Base-by-base conservation (phyloP, 441 rosid species). In the Codiaeum variegatum region DNA sequence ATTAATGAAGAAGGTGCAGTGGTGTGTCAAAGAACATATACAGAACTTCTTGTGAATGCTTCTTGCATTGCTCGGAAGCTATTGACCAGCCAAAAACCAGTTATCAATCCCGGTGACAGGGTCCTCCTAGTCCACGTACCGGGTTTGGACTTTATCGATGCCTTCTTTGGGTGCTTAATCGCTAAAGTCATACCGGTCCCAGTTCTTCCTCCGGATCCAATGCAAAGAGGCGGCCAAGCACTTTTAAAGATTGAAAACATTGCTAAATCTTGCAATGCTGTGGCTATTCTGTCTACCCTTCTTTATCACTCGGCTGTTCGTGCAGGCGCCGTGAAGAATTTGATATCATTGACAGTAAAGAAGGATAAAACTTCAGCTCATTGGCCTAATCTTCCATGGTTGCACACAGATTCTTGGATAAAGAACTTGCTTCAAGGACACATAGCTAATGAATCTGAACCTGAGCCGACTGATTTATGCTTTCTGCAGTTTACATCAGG, bases 401-500 rank as follows among this genome's bases (percentile, higher is more conserved):
- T 86, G 61, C 83, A 88, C 73, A 88, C 92, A 2, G 92, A 88
- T 82, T 82, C 91, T 65, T 86, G 92, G 92, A 75, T 81, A 59
- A 86, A 86, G 74, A 80, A 81, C 74, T 59, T 55, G 71, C 47
- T 40, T 63, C 69, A 64, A 54, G 71, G 29, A 63, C 72, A 62
- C 18, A 46, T 29, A 21, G 63, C 42, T 61, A 21, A 60, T 66
- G 56, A 72, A 11, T 42, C 76, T 52, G 92, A 84, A 62, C 73
- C 90, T 62, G 76, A 70, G 44, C 82, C 84, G 0, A 76, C 76
- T 67, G 91, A 90, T 76, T 71, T 90, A 42, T 86, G 90, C 64
- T 88, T 90, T 76, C 81, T 90, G 64, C 94, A 90, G 61, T 90
- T 88, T 79, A 90, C 94, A 46, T 90, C 92, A 42, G 94, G 92